Evolutionary conservation across 345 rosid species (phyloP), one percentile per base, ranked within the genome.

Genomic region (Acer saccharum): DNA sequence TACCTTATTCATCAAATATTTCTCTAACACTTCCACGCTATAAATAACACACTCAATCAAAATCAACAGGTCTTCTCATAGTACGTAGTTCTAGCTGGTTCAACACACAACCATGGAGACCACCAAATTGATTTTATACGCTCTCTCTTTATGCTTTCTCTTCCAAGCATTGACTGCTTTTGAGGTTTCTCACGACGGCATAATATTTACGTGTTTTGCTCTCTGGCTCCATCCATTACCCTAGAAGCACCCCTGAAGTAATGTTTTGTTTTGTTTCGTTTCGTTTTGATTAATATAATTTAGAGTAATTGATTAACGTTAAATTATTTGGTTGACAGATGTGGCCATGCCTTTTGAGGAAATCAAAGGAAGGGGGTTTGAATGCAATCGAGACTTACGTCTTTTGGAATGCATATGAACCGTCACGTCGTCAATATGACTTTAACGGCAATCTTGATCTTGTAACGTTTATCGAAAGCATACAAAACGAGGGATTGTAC

Each of bases 151-250:
- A 6, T 60, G 10, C 2, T 12, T 25, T 0, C 1, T 60, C 32
- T 2, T 39, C 48, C 32, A n/a, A 65, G 44, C 4, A 6, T 23
- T 68, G 41, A 21, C 23, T 21, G 86, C 86, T 14, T 64, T 58
- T 21, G 29, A 69, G 3, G 89, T 88, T 29, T 80, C 87, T 32
- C 83, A 82, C 46, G 90, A 88, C 6, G 83, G 81, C 6, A n/a
- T n/a, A n/a, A n/a, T n/a, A n/a, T n/a, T n/a, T n/a, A n/a, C n/a
- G n/a, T n/a, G n/a, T n/a, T 76, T 76, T 90, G n/a, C 75, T 89
- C 29, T 89, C 92, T 10, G 94, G 94, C 61, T 89, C 94, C 12
- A 89, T 89, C 78, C 92, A 90, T 71, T 90, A 90, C 41, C 92
- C 92, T 48, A 76, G 92, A 76, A 90, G 94, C 77, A 90, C 92